These are phyloP conservation scores for Magnaporthiopsis poae DNA, from an alignment of 2,329 filamentous ascomycete genomes.

Conservation along the genomic window DNA sequence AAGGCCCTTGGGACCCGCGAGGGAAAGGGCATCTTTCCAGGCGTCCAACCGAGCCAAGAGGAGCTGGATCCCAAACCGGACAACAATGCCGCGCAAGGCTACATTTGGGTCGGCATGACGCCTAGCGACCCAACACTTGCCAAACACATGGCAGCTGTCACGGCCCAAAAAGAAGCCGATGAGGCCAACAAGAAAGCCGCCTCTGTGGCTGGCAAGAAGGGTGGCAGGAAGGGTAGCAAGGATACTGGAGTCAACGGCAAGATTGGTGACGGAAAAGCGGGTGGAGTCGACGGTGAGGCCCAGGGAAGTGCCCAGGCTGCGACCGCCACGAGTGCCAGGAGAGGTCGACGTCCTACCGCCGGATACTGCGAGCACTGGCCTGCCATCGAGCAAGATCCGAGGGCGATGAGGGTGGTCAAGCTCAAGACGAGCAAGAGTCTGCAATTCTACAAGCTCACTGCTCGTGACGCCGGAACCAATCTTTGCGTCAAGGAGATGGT, in stretches of 20 bases:
- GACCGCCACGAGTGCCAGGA: background rate
- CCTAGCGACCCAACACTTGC: background rate
- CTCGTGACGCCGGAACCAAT: background rate
- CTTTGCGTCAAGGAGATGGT: background rate
- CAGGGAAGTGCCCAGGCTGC: background rate
- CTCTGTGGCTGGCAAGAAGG: no score
- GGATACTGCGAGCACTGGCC: background rate
- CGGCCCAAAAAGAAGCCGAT: background rate
- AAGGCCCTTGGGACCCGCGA: no score
- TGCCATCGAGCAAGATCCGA: background rate
- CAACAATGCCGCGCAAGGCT: background rate
- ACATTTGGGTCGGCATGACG: conserved; percentile 4
- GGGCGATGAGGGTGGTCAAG: background rate
- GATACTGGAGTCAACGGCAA: no score
- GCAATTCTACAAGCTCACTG: background rate
- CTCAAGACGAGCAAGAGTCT: background rate
- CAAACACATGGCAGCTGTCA: background rate
- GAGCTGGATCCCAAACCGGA: conserved; percentile 2
- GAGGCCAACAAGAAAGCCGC: background rate
- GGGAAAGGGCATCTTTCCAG: background rate
- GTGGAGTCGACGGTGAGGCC: background rate
- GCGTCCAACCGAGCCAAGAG: background rate
- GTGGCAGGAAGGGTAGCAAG: no score
- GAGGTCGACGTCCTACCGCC: no score
- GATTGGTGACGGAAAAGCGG: no score